Conservation (phyloP, 139 green algal genomes). For the Coelastrella sp. region DNA sequence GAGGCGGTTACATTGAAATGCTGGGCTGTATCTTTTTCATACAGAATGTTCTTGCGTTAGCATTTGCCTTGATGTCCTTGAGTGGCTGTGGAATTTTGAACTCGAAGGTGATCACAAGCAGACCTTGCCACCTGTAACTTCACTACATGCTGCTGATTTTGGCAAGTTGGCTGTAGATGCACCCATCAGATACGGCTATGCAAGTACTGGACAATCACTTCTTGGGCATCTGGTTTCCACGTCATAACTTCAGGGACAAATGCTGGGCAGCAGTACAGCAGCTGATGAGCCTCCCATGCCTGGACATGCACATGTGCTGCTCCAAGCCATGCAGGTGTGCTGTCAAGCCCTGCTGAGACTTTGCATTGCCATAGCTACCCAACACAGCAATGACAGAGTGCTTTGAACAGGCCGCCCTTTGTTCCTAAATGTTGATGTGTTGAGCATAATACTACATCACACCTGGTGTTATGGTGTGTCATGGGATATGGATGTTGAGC, state of each 20-base stretch:
- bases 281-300: constrained; percentile 50
- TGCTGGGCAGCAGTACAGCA: constrained; percentile 30
- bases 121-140: background rate
- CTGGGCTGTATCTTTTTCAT: background rate
- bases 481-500: background rate
- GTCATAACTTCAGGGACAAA: background rate
- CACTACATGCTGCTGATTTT: background rate
- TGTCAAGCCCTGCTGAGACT: background rate
- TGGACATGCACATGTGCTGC: constrained; percentile 54
- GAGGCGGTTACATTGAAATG: background rate
- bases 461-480: background rate
- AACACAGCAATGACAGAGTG: background rate
- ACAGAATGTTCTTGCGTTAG: background rate
- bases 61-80: background rate
- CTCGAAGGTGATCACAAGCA: background rate
- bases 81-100: background rate
- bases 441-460: background rate
- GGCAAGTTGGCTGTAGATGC: too few species aligned
- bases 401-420: too few species aligned
- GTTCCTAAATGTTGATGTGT: too few species aligned
- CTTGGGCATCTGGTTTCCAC: background rate
- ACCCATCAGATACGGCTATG: too few species aligned
- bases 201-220: too few species aligned
- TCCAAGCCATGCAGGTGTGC: constrained; percentile 52
- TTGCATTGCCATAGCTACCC: background rate